Evolutionary conservation across 1,284 basidiomycete genomes (phyloP).

Genomic region (Kalmanozyma brasiliensis): DNA sequence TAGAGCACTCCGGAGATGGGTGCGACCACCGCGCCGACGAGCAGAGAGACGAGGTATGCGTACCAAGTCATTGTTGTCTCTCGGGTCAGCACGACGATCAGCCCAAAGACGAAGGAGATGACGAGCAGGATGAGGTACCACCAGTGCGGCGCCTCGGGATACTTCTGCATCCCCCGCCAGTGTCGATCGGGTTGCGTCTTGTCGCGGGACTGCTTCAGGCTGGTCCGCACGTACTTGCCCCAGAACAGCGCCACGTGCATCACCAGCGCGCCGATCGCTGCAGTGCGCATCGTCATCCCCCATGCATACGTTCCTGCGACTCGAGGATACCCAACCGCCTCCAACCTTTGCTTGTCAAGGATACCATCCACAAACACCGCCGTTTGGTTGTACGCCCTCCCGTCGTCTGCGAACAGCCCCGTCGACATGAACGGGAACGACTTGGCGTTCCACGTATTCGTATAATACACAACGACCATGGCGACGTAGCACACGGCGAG

Average conservation of each 20-base stretch:
- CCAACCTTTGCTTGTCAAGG: constrained; percentile 50
- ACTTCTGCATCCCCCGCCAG: constrained; percentile 67
- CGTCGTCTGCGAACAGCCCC: constrained; percentile 29
- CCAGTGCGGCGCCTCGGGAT: constrained; percentile 61
- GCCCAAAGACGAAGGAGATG: constrained; percentile 40
- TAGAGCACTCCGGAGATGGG: constrained; percentile 45
- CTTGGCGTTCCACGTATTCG: constrained; percentile 44
- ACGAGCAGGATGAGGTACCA: constrained; percentile 61
- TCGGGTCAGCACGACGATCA: constrained; percentile 42
- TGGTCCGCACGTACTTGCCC: constrained; percentile 57
- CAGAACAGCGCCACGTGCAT: constrained; percentile 73
- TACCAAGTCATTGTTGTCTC: constrained; percentile 54
- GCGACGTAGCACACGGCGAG: constrained; percentile 52
- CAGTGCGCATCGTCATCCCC: constrained; percentile 70
- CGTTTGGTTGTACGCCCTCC: constrained; percentile 70
- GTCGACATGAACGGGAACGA: constrained; percentile 49
- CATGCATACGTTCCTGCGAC: constrained; percentile 72
- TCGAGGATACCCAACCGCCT: constrained; percentile 54
- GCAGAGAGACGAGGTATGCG: constrained; percentile 39
- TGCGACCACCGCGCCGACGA: constrained; percentile 37
- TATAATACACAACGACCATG: constrained; percentile 61
- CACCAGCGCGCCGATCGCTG: constrained; percentile 72
- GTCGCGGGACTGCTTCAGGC: constrained; percentile 71
- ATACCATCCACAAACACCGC: constrained; percentile 47
- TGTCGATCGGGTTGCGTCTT: constrained; percentile 74